Conservation (phyloP, 345 rosid species). For the Anacardium occidentale region DNA sequence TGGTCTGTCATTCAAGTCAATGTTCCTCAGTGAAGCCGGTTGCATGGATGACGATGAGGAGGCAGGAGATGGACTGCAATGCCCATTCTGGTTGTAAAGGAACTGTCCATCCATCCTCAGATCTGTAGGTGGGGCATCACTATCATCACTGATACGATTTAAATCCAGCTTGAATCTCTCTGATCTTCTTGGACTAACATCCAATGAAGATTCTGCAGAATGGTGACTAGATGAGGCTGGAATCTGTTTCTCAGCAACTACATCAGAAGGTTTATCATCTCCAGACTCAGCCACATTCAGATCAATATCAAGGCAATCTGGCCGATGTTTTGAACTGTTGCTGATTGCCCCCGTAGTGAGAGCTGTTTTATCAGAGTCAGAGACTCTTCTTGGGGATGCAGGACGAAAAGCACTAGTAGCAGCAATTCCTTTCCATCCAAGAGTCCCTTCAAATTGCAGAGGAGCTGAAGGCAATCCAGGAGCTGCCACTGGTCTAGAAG, state of each 20-base stretch:
- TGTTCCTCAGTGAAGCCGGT: conserved; percentile 61
- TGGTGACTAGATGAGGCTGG: conserved; percentile 49
- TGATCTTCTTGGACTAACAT: conserved; percentile 54
- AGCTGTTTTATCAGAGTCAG: conserved; percentile 36
- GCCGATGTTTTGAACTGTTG: conserved; percentile 45
- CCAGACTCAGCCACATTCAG: conserved; percentile 76
- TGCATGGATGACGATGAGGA: conserved; percentile 76
- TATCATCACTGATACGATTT: conserved; percentile 66
- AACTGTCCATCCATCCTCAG: conserved; percentile 49
- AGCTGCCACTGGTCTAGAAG: conserved; percentile 52
- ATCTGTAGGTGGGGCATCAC: conserved; percentile 50
- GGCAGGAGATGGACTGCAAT: conserved; percentile 68
- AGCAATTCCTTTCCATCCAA: conserved; percentile 76
- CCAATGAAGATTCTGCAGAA: conserved; percentile 65
- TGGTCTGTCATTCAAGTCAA: conserved; percentile 92
- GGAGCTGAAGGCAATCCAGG: conserved; percentile 61
- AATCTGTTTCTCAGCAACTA: conserved; percentile 42
- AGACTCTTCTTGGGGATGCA: conserved; percentile 56
- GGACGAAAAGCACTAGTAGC: conserved; percentile 74
- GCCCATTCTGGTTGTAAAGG: conserved; percentile 52
- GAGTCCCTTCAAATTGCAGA: conserved; percentile 62
- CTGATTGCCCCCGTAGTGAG: conserved; percentile 35
- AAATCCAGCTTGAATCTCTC: conserved; percentile 73
- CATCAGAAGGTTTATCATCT: conserved; percentile 59
- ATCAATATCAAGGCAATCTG: conserved; percentile 62